Evolutionary conservation across 2,329 filamentous ascomycete species (phyloP), one percentile per base, ranked within the genome.

Genomic region (Pestalotiopsis fici): DNA sequence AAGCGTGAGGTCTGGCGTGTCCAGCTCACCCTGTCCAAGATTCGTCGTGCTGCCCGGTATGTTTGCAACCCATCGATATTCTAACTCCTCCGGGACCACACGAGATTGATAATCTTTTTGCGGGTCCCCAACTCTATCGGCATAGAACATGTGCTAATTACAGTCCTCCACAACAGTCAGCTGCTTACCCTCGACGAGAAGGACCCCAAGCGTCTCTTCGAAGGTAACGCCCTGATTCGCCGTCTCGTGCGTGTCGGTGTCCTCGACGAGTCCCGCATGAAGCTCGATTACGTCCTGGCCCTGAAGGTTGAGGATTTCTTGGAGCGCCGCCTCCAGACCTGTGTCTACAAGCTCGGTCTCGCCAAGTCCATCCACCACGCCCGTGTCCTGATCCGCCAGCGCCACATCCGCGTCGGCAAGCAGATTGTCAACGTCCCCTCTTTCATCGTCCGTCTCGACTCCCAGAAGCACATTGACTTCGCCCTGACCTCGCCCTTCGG

Each of bases 1-100:
- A 99, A 99, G 94, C 95, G 96, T 90, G 96, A 99, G 90, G 96
- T 99, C 83, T 99, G 96, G 96, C 94, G 96, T 87, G 96, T 99
- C 87, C 92, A 94, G 90, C 92, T 99, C 86, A 98, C 95, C 81
- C 92, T 99, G 82, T 98, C 96, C 88, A 98, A 98, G 92, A 99
- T 99, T 81, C 96, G 96, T 95, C 96, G 96, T 97, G 96, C 96
- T 92, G 96, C 96, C 84, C 96, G 96, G 95, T 98, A 93, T 80
- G 90, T 69, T 68, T 35, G 31, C 31, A 35, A 35, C 27, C 50
- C 15, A 35, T 18, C 47, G 61, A 50, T 37, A 28, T 23, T 28
- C n/a, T n/a, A 31, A 25, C 6, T 3, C 18, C n/a, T n/a, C n/a
- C n/a, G n/a, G 0, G 15, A 27, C 57, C 5, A 64, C 18, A 54